These are phyloP conservation scores for Diaporthe vexans DNA, from an alignment of 2,329 filamentous ascomycete genomes.

Conservation along the genomic window DNA sequence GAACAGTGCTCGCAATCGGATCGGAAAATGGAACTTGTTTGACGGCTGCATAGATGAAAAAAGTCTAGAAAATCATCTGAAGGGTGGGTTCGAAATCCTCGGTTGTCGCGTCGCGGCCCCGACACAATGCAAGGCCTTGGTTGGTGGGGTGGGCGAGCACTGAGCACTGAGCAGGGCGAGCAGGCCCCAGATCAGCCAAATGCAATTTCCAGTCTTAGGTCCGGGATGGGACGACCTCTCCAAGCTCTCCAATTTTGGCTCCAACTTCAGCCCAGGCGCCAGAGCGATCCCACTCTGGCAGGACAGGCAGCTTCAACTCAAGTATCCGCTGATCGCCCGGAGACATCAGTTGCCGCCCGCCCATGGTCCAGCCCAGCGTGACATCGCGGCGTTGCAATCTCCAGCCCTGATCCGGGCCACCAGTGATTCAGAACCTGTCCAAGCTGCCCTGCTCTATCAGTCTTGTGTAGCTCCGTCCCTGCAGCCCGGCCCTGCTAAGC, in stretches of 20 bases:
- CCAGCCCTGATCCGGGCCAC: conserved; percentile 23
- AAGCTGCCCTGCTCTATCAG: background rate
- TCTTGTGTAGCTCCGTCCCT: too few relatives aligned
- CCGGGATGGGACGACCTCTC: conserved; percentile 10
- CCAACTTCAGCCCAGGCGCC: conserved; percentile 21
- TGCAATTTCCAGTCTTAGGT: conserved; percentile 2
- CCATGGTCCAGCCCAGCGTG: conserved; percentile 22
- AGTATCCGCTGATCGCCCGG: conserved; percentile 33
- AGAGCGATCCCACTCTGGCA: conserved; percentile 25
- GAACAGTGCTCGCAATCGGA: conserved; percentile 1
- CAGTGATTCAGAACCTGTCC: background rate
- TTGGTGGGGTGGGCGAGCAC: background rate
- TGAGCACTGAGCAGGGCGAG: background rate
- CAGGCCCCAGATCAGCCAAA: background rate
- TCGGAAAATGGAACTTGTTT: background rate
- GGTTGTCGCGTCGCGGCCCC: conserved; percentile 10
- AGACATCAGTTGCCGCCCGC: conserved; percentile 33
- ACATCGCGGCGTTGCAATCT: conserved; percentile 32
- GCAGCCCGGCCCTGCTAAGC: background rate
- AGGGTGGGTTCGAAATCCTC: background rate
- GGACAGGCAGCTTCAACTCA: conserved; percentile 9
- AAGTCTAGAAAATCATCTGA: conserved; percentile 23
- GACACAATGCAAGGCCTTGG: background rate
- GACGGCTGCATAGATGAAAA: background rate
- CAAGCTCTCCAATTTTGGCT: background rate